Evolutionary conservation across 1,284 basidiomycete species (phyloP).

Genomic region (Melampsora occidentalis): DNA sequence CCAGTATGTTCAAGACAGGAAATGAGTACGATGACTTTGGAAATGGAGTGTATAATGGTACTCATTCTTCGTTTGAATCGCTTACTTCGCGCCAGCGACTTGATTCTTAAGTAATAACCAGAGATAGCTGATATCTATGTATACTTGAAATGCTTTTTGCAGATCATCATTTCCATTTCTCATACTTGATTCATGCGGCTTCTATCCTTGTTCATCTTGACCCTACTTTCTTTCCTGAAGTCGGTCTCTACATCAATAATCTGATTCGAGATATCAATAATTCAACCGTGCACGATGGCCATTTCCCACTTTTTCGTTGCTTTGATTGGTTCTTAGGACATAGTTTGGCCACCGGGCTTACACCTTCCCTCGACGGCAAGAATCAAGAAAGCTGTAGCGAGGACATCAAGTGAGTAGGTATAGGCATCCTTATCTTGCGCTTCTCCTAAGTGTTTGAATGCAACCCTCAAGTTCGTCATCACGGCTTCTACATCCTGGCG

Average conservation of each 20-base stretch:
- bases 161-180: slow-evolving; percentile 45
- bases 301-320: slow-evolving; percentile 41
- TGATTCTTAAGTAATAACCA: background rate
- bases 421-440: too few species aligned
- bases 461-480: too few species aligned
- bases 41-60: slow-evolving; percentile 42
- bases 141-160: background rate
- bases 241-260: slow-evolving; percentile 19
- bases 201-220: slow-evolving; percentile 43
- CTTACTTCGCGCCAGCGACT: too few species aligned
- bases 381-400: slow-evolving; percentile 46
- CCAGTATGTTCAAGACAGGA: slow-evolving; percentile 32
- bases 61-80: background rate
- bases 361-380: slow-evolving; percentile 41
- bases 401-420: slow-evolving; percentile 37
- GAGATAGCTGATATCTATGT: background rate
- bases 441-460: too few species aligned
- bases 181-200: slow-evolving; percentile 44
- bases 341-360: slow-evolving; percentile 43
- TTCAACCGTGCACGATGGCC: background rate
- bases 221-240: slow-evolving; percentile 13
- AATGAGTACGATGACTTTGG: slow-evolving; percentile 45
- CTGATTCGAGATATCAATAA: slow-evolving; percentile 41
- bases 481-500: too few species aligned
- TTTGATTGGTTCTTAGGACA: slow-evolving; percentile 46